These are phyloP conservation scores for Cryptococcus sp. DNA, from an alignment of 1,284 basidiomycete genomes.

Conservation along the genomic window DNA sequence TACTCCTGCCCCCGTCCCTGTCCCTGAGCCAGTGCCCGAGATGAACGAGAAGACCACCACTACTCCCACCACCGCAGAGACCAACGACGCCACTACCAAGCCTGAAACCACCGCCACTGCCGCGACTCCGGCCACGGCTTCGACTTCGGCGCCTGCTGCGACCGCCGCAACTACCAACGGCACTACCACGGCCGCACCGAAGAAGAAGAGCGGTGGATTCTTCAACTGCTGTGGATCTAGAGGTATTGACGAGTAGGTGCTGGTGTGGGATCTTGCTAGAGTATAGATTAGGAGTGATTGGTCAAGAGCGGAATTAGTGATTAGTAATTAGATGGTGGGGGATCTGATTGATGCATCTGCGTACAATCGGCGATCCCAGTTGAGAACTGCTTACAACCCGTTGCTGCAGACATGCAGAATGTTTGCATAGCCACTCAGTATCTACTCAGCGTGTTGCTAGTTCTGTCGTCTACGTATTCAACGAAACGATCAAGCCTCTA, in stretches of 20 bases:
- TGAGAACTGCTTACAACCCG: too few relatives aligned
- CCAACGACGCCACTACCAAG: slow-evolving; percentile 4
- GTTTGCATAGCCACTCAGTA: too few relatives aligned
- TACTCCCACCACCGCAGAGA: slow-evolving; percentile 1
- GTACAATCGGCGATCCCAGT: too few relatives aligned
- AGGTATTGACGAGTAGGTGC: slow-evolving; percentile 29
- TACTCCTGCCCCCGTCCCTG: background rate
- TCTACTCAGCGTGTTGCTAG: too few relatives aligned
- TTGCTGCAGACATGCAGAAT: too few relatives aligned
- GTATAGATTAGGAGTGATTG: background rate
- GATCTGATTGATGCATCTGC: background rate
- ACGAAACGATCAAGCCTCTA: background rate
- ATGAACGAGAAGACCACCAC: background rate
- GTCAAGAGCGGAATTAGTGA: background rate
- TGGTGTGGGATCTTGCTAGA: background rate
- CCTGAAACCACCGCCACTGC: slow-evolving; percentile 5
- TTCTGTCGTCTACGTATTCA: background rate
- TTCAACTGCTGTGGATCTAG: slow-evolving; percentile 44
- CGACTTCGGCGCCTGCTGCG: slow-evolving; percentile 7
- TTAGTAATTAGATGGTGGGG: background rate
- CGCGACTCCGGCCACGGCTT: slow-evolving; percentile 9
- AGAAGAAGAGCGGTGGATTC: slow-evolving; percentile 42
- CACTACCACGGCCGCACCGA: slow-evolving; percentile 8
- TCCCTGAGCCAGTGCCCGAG: background rate
- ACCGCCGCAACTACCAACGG: slow-evolving; percentile 4